Base-by-base conservation (phyloP, 2,329 filamentous ascomycete genomes). In the Ceratocystis cubensis region DNA sequence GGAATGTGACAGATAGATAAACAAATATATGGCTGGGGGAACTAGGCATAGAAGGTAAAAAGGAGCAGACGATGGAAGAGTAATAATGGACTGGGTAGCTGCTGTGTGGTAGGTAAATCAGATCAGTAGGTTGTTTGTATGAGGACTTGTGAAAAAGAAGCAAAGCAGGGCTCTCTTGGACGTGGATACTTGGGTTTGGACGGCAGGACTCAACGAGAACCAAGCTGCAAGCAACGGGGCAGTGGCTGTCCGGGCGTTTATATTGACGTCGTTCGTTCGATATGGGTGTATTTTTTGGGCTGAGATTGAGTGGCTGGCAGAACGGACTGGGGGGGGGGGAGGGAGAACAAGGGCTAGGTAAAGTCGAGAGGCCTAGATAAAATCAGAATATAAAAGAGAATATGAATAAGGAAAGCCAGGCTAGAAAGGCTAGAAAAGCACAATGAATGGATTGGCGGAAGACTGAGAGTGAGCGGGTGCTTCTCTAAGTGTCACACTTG, bases 241-340 rank as follows among this genome's bases (percentile, higher is more conserved):
- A 17, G 53, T 28, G 46, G 46, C 46, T 22, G n/a, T 33, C 53
- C 30, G 53, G 53, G 20, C 53, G 53, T 57, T 57, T 57, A 30
- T 57, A 57, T 57, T 17, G 53, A 57, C 46, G 46, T n/a, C n/a
- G 46, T n/a, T 30, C n/a, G 17, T 22, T 28, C 20, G 2, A 17
- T 30, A 13, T 28, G 53, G 17, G 53, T 30, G 25, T 10, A 22
- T 30, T 22, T 57, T 28, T 28, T 13, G 53, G 53, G 53, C 25
- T 22, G 22, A 50, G 46, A 50, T 13, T 50, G 46, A 50, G 53
- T 57, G 53, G 53, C 53, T 57, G 53, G 53, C 53, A 57, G 53
- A 50, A 20, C 46, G 17, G 53, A 48, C 5, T 3, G 50, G 25
- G 45, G 45, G n/a, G 17, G 45, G 17, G 45, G 13, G 7, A 15